phyloP scores from a whole-genome alignment of 2,329 filamentous ascomycete genomes.

The Cladosporium sp. region DNA sequence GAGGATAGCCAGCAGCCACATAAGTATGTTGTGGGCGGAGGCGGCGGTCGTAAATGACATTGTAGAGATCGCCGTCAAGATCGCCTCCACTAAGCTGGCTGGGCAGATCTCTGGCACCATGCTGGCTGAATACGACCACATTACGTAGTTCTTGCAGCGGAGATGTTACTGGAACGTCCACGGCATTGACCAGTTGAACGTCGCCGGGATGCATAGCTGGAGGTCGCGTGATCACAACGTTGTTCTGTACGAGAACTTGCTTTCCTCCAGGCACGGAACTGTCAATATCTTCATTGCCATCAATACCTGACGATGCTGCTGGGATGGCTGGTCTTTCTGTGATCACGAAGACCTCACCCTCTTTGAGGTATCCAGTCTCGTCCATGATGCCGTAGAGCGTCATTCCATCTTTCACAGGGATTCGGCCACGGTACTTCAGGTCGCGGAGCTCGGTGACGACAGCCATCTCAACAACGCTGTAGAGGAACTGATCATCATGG shows the following conservation, averaged over 20 bases:
- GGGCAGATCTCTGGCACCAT: constrained; percentile 67
- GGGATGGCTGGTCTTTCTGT: constrained; percentile 38
- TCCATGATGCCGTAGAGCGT: constrained; percentile 82
- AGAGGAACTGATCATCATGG: constrained; percentile 63
- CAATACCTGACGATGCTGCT: not conserved
- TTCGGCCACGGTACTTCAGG: constrained; percentile 73
- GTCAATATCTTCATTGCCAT: not conserved
- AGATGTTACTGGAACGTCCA: constrained; percentile 54
- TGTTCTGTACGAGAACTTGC: constrained; percentile 32
- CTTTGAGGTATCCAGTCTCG: constrained; percentile 63
- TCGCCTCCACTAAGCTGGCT: constrained; percentile 77
- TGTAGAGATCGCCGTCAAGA: constrained; percentile 77
- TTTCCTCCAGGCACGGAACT: constrained; percentile 20
- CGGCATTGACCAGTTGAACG: constrained; percentile 60
- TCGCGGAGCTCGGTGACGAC: constrained; percentile 66
- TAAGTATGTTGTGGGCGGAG: constrained; percentile 45
- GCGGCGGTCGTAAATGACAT: constrained; percentile 66
- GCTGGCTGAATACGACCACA: constrained; percentile 72
- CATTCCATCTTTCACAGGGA: constrained; percentile 63
- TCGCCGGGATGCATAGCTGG: constrained; percentile 80
- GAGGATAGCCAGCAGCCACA: constrained; percentile 66
- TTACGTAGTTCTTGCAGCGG: constrained; percentile 61
- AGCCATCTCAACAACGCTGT: constrained; percentile 63
- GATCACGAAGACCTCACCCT: constrained; percentile 64
- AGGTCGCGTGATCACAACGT: constrained; percentile 66